phyloP scores from a whole-genome alignment of 2,329 filamentous ascomycete species.

The Colletotrichum sojae region DNA sequence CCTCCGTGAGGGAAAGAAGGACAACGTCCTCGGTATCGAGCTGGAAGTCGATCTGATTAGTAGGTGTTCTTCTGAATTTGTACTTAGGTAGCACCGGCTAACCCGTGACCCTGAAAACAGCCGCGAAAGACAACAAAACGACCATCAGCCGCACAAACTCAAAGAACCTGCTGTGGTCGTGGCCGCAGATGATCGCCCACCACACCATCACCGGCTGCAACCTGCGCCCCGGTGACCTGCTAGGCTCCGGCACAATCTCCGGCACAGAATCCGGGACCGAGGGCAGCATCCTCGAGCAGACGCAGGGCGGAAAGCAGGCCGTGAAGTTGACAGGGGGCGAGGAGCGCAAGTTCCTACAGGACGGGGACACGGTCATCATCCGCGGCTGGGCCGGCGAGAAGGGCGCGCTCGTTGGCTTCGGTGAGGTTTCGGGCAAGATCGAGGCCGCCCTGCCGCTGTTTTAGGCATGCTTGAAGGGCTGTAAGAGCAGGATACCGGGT shows the following conservation, averaged over 20 bases:
- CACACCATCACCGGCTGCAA: slow-evolving; percentile 85
- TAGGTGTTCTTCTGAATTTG: slow-evolving; percentile 44
- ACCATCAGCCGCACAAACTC: slow-evolving; percentile 48
- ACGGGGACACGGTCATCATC: slow-evolving; percentile 79
- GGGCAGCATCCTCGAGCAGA: slow-evolving; percentile 82
- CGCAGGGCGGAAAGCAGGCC: slow-evolving; percentile 75
- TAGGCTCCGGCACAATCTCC: slow-evolving; percentile 83
- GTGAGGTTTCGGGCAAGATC: slow-evolving; percentile 78
- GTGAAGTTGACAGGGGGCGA: slow-evolving; percentile 75
- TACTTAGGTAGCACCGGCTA: background rate
- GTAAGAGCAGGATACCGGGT: background rate
- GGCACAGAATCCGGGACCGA: slow-evolving; percentile 75
- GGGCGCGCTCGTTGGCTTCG: slow-evolving; percentile 81
- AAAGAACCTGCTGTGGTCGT: slow-evolving; percentile 78
- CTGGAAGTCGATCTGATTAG: slow-evolving; percentile 57
- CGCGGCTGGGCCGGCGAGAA: slow-evolving; percentile 77
- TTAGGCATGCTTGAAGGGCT: slow-evolving; percentile 30
- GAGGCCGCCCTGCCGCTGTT: slow-evolving; percentile 50
- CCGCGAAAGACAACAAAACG: slow-evolving; percentile 49
- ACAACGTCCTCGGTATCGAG: slow-evolving; percentile 54
- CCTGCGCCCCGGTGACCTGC: slow-evolving; percentile 79
- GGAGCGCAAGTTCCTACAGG: slow-evolving; percentile 79
- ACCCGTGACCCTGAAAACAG: slow-evolving; percentile 40
- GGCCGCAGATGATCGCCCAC: slow-evolving; percentile 87
- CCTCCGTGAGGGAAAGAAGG: slow-evolving; percentile 70